Conservation (phyloP, 2,329 filamentous ascomycete genomes). For the Emergomyces orientalis region DNA sequence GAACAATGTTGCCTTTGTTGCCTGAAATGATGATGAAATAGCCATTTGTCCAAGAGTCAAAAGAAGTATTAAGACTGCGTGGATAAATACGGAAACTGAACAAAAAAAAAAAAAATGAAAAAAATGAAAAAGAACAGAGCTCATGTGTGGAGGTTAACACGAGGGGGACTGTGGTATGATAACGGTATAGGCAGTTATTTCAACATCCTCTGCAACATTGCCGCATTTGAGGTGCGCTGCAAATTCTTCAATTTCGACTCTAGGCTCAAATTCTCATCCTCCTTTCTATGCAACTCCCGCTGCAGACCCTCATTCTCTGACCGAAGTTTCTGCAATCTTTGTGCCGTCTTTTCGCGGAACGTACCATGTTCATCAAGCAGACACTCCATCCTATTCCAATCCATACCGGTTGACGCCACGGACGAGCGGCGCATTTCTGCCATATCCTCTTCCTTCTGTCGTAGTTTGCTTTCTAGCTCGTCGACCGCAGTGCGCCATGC, state of each 20-base stretch:
- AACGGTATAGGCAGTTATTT: neutral
- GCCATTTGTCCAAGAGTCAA: neutral
- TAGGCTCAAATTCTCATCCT: conserved; percentile 32
- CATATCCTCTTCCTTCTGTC: conserved; percentile 7
- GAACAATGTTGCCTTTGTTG: neutral
- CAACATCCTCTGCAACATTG: neutral
- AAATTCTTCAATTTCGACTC: conserved; percentile 30
- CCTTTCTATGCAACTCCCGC: conserved; percentile 30
- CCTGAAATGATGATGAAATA: neutral
- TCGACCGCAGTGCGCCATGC: conserved; percentile 3
- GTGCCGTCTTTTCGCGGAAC: conserved; percentile 31
- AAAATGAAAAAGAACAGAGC: no score
- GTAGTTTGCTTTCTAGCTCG: conserved; percentile 6
- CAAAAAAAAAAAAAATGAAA: neutral
- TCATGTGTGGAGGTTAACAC: no score
- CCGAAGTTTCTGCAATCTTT: conserved; percentile 30
- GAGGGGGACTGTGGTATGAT: neutral
- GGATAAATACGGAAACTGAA: neutral
- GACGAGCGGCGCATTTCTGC: neutral
- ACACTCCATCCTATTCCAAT: conserved; percentile 29
- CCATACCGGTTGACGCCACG: neutral
- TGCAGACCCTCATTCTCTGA: conserved; percentile 34
- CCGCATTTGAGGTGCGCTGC: conserved; percentile 19
- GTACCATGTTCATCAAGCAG: conserved; percentile 32
- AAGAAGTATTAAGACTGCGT: no score